phyloP scores from a whole-genome alignment of 176 grass and related monocot genomes.

The Eragrostis curvula region DNA sequence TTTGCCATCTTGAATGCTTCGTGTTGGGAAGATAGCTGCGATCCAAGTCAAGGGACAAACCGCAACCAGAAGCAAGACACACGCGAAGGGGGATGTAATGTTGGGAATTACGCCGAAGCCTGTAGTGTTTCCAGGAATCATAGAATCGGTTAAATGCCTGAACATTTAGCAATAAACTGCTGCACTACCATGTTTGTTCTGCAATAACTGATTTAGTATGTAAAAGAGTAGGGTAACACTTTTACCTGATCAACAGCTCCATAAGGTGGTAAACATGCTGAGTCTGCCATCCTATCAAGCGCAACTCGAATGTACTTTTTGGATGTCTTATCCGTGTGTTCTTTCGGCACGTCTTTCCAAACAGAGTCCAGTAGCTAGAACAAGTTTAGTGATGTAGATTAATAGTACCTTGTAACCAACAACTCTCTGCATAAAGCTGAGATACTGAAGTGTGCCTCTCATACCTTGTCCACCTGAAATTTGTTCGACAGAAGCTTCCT shows the following conservation, averaged over 20 bases:
- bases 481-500: conserved; percentile 64
- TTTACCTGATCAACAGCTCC: conserved; percentile 76
- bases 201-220: not conserved
- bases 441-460: not conserved
- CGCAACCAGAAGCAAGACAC: too few relatives aligned
- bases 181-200: not conserved
- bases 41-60: too few relatives aligned
- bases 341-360: conserved; percentile 66
- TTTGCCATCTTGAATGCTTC: conserved; percentile 69
- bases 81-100: too few relatives aligned
- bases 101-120: conserved; percentile 82
- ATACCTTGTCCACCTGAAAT: conserved; percentile 73
- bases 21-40: too few relatives aligned
- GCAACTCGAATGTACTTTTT: conserved; percentile 67
- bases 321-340: conserved; percentile 47
- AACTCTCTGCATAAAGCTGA: not conserved
- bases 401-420: not conserved
- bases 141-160: not conserved
- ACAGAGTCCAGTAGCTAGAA: conserved; percentile 66
- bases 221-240: not conserved
- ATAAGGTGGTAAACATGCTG: conserved; percentile 61
- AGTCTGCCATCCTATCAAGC: conserved; percentile 65
- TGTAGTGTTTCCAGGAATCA: not conserved
- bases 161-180: too few relatives aligned
- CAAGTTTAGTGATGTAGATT: not conserved